These are phyloP conservation scores for Salix suchowensis DNA, from an alignment of 345 rosid species.

Conservation along the genomic window DNA sequence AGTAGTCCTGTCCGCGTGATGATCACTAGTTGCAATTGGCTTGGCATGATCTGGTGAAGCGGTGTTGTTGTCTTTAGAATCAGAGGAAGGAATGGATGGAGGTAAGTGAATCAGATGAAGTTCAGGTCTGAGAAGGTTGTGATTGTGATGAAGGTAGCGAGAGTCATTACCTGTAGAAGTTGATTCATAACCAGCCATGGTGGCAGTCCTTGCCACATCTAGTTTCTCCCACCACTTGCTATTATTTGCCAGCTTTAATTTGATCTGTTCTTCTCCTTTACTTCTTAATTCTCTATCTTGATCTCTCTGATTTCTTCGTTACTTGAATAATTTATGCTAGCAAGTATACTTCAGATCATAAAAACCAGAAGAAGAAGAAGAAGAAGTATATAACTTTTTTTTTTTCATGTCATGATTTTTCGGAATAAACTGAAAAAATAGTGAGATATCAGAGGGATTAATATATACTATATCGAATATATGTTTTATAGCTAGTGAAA, in stretches of 20 bases:
- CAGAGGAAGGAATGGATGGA: conserved; percentile 29
- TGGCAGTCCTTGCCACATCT: conserved; percentile 20
- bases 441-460: background rate
- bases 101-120: conserved; percentile 41
- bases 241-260: conserved; percentile 38
- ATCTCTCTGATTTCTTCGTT: background rate
- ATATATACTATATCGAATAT: background rate
- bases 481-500: background rate
- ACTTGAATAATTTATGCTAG: background rate
- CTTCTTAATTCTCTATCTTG: background rate
- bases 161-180: conserved; percentile 18
- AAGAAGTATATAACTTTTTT: background rate
- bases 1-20: background rate
- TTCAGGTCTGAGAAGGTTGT: conserved; percentile 45
- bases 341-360: background rate
- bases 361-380: background rate
- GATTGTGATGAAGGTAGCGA: conserved; percentile 41
- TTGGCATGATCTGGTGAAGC: conserved; percentile 15
- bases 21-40: background rate
- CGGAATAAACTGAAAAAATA: background rate
- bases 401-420: background rate
- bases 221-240: conserved; percentile 42
- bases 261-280: background rate
- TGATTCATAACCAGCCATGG: conserved; percentile 48
- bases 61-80: conserved; percentile 29